Evolutionary conservation across 2,329 filamentous ascomycete genomes (phyloP).

Genomic region (Colletotrichum agaves): DNA sequence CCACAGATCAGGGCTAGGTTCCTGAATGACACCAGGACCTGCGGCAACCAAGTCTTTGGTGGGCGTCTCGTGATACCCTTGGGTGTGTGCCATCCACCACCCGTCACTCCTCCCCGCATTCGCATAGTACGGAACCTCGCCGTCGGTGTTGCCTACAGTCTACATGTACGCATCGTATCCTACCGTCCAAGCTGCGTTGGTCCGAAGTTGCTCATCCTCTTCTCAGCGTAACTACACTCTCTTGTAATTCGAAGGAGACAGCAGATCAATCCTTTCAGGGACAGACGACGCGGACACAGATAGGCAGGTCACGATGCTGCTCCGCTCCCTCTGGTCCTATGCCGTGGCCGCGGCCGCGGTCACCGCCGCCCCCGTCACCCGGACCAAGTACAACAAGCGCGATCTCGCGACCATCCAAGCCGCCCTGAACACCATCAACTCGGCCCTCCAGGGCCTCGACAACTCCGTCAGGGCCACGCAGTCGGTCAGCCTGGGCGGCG

Average conservation of each 20-base stretch:
- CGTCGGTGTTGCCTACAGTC: not conserved
- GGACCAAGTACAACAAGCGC: constrained; percentile 21
- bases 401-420: constrained; percentile 21
- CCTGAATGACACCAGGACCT: constrained; percentile 7
- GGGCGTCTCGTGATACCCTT: not conserved
- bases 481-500: not conserved
- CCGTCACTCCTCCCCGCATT: not conserved
- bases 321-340: constrained; percentile 19
- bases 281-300: not conserved
- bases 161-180: constrained; percentile 7
- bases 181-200: not conserved
- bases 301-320: constrained; percentile 23
- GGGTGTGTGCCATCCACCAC: not conserved
- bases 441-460: constrained; percentile 24
- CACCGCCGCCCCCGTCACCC: constrained; percentile 21
- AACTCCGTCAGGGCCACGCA: constrained; percentile 25
- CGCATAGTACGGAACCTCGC: constrained; percentile 11
- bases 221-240: constrained; percentile 17
- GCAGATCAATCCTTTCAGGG: constrained; percentile 16
- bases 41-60: constrained; percentile 12
- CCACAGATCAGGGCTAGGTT: constrained; percentile 8
- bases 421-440: constrained; percentile 31
- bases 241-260: constrained; percentile 10
- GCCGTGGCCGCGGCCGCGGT: constrained; percentile 5
- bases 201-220: constrained; percentile 28